Percentiles rank a stretch among this genome's conserved stretches.
Conservation (phyloP, 306 rosid species). For the Citrullus mucosospermus region DNA sequence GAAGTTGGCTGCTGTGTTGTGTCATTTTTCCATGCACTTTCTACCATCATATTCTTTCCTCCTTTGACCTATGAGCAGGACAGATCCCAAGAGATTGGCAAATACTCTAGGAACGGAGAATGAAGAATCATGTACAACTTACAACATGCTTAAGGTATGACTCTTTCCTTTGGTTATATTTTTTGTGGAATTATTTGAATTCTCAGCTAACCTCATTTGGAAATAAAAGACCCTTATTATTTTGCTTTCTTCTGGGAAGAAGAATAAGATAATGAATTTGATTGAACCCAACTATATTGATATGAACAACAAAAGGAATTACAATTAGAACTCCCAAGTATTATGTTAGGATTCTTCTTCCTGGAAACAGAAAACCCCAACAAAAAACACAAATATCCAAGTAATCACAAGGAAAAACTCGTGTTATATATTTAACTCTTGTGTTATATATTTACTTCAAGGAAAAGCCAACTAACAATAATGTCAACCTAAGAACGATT, state of each 20-base stretch:
- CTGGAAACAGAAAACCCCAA: too few species aligned
- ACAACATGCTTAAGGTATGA: conserved; percentile 83
- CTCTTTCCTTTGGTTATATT: not conserved
- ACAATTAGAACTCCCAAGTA: too few species aligned
- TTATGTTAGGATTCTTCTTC: too few species aligned
- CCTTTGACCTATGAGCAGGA: conserved; percentile 28
- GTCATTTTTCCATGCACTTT: not conserved
- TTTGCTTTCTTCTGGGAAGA: not conserved
- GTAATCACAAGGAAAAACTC: too few species aligned
- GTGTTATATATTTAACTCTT: too few species aligned
- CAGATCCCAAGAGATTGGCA: conserved; percentile 57
- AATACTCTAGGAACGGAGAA: conserved; percentile 34
- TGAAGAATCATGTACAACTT: conserved; percentile 85
- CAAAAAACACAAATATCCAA: too few species aligned
- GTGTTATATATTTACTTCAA: too few species aligned
- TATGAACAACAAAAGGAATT: too few species aligned
- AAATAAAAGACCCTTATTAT: not conserved
- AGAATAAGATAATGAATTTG: not conserved
- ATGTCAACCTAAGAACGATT: too few species aligned
- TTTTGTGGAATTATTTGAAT: not conserved
- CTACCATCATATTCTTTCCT: not conserved
- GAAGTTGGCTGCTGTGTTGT: not conserved
- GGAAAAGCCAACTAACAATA: too few species aligned
- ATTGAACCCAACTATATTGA: too few species aligned
- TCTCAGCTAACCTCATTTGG: not conserved